Evolutionary conservation across 805 yeast genomes (phyloP), one percentile per base, ranked within the genome.

Genomic region (Barnettozyma botsteinii): DNA sequence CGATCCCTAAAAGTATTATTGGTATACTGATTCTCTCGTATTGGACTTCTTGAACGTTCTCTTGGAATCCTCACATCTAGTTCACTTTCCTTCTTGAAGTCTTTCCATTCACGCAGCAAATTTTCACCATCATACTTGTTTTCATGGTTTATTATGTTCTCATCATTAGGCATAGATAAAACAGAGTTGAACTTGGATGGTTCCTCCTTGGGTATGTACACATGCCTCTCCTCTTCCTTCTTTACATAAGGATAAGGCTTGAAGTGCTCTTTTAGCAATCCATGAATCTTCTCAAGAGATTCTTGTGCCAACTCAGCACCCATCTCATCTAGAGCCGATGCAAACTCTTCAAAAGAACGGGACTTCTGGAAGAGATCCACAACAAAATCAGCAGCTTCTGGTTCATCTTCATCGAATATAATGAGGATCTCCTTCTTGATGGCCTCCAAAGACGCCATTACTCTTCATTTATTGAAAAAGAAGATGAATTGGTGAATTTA

Each of bases 361-460:
- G 72, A 59, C 18, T 57, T 53, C 2, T 48, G 47, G 44, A 63
- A 63, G 8, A 77, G 49, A 41, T 66, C 64, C 12, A 67, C 42
- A 5, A 77, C 57, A 49, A 69, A 74, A 43, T 71, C 74, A 1
- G 77, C 71, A 18, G 74, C 61, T 6, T 65, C 59, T 27, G 55
- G 58, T 41, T 75, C 79, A 27, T 64, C 60, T 4, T 64, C 53
- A 8, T 69, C 74, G 1, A 59, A 41, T 9, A 55, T 41, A 13
- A 39, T 32, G 6, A 46, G 39, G 24, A 64, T 53, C 27, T 51
- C 42, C 31, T 32, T 23, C 37, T 40, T 39, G 10, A 51, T 24
- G 1, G 40, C 38, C 5, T 29, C 38, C 9, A 49, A 18, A 2
- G 38, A 11, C 9, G 8, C 26, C 42, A 38, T 42, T 7, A 10